Conservation (phyloP, 83 land plant species). For the Picea abies region DNA sequence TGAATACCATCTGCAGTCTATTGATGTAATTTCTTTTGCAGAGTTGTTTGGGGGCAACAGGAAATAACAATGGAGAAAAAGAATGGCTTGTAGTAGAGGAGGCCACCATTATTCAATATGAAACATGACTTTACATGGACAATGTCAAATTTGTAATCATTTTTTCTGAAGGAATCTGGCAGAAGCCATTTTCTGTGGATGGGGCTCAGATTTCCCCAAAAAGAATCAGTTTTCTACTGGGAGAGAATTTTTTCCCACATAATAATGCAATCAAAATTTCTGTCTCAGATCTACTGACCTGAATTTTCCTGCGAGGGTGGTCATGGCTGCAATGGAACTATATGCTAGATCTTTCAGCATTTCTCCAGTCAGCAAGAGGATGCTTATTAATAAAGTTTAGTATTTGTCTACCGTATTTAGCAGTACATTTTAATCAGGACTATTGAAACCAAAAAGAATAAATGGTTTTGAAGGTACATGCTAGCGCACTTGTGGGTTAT, state of each 20-base stretch:
- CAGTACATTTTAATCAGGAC: background rate
- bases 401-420: background rate
- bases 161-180: background rate
- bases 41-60: conserved; percentile 33
- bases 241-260: background rate
- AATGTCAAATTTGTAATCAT: background rate
- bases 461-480: background rate
- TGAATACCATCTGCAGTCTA: conserved; percentile 2
- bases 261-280: background rate
- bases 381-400: background rate
- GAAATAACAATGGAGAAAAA: conserved; percentile 5
- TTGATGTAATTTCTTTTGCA: conserved; percentile 16
- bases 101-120: conserved; percentile 52
- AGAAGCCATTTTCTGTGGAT: conserved; percentile 9
- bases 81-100: conserved; percentile 61
- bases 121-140: conserved; percentile 16
- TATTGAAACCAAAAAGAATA: background rate
- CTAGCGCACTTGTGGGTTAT: background rate
- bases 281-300: background rate
- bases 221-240: conserved; percentile 4
- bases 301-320: background rate
- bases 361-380: background rate
- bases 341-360: background rate
- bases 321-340: background rate
- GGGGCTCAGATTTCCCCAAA: background rate